A percentile compares a stretch with the other conserved stretches of the same genome.
phyloP scores from a whole-genome alignment of 768 basidiomycete species.

The Lactifluus volemus region DNA sequence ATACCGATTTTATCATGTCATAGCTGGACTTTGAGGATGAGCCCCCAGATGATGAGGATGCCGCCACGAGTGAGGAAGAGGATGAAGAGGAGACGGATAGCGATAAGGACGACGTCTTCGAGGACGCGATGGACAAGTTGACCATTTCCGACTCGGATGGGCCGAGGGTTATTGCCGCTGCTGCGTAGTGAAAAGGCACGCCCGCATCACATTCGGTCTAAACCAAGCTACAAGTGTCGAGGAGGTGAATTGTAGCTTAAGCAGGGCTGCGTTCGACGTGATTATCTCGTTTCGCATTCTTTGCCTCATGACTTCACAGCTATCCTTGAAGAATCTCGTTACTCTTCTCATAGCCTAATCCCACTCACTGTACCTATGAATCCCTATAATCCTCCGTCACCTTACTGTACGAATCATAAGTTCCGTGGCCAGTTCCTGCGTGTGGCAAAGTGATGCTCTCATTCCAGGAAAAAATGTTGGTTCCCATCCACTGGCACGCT shows the following conservation, averaged over 20 bases:
- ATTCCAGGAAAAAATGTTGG: background rate
- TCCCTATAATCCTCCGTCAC: background rate
- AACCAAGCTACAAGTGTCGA: background rate
- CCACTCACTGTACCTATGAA: background rate
- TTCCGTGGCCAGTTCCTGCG: background rate
- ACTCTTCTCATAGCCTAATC: background rate
- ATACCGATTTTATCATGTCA: background rate
- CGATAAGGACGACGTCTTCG: constrained; percentile 37
- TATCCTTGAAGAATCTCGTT: background rate
- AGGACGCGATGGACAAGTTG: constrained; percentile 62
- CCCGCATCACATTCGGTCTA: background rate
- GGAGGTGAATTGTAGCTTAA: background rate
- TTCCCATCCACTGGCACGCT: background rate
- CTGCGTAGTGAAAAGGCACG: constrained; percentile 19
- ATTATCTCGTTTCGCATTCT: background rate
- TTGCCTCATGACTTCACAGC: background rate
- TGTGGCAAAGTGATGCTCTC: background rate
- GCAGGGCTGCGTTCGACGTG: background rate
- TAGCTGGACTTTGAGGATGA: constrained; percentile 85
- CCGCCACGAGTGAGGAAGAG: constrained; percentile 24
- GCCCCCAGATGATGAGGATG: constrained; percentile 37
- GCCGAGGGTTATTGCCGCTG: constrained; percentile 21
- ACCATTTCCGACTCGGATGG: constrained; percentile 32
- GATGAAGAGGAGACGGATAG: constrained; percentile 19
- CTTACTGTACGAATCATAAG: background rate